Base-by-base conservation (phyloP, 768 basidiomycete genomes). In the Ephemerocybe angulata region DNA sequence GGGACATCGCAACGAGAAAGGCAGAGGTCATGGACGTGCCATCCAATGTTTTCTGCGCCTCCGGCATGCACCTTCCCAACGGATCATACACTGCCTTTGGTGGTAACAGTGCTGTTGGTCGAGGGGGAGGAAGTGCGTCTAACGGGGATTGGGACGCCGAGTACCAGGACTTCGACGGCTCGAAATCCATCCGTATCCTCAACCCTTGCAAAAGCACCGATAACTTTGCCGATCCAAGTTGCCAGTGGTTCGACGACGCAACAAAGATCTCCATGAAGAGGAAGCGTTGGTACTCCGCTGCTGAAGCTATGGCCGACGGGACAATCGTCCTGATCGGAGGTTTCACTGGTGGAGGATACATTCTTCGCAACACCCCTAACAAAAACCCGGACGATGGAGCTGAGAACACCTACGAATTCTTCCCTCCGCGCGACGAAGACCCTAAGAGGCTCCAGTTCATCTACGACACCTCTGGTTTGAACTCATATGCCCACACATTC, bases 381-480 rank as follows among this genome's bases (percentile, higher is more conserved):
- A 71, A 61, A 11, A 86, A 91, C 59, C 89, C 88, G 2, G 69
- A 68, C 1, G 84, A 84, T 35, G 88, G 81, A 11, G 86, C 90
- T 11, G 88, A 94, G 62, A 87, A 88, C 27, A 89, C 89, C 0
- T 88, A 80, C 65, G 92, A 93, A 72, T 90, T 92, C 68, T 94
- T 78, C 70, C 93, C 93, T 7, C 74, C 81, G 5, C 80, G 75
- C 29, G 77, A 78, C 12, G 64, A 69, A 10, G 59, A 66, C 8
- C 79, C 80, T 2, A 74, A 76, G 54, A 67, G 73, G 24, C 85
- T 87, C 80, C 68, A 81, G 5, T 91, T 92, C 75, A 75, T 91
- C 74, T 70, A 79, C 57, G 70, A 77, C 15, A 88, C 89, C 0
- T 87, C 86, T 19, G 90, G 90, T 40, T 76, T 91, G 40, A 92